phyloP scores from a whole-genome alignment of 768 basidiomycete genomes.

The Trametes cingulata region DNA sequence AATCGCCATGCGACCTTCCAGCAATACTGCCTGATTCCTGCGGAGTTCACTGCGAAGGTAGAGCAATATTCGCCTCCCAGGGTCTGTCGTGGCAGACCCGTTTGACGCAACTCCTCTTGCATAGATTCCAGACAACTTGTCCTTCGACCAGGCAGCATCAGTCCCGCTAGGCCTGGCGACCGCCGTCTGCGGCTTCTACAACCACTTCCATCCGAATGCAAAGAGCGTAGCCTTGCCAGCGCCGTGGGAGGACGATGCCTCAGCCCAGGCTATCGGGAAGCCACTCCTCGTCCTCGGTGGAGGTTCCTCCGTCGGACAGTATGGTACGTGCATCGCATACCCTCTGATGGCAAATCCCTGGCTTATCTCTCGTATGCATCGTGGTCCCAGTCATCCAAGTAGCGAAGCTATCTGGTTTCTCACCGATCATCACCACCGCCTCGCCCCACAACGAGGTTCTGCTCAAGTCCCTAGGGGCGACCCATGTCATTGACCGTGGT shows the following conservation, averaged over 20 bases:
- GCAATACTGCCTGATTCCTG: slow-evolving; percentile 25
- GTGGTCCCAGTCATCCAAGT: too few species aligned
- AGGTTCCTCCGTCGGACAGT: slow-evolving; percentile 30
- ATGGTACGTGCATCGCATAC: slow-evolving; percentile 19
- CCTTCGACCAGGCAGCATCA: slow-evolving; percentile 34
- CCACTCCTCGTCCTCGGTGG: slow-evolving; percentile 30
- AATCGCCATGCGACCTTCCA: slow-evolving; percentile 20
- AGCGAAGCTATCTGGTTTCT: slow-evolving; percentile 26
- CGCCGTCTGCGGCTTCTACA: slow-evolving; percentile 34
- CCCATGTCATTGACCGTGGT: slow-evolving; percentile 31
- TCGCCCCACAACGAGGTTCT: slow-evolving; percentile 25
- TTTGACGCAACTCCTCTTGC: too few species aligned
- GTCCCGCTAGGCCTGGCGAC: slow-evolving; percentile 35
- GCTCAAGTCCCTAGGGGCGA: slow-evolving; percentile 26
- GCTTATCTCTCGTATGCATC: slow-evolving; percentile 11
- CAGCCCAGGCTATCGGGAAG: slow-evolving; percentile 20
- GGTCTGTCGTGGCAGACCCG: too few species aligned
- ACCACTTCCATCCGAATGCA: background rate
- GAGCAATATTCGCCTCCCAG: too few species aligned
- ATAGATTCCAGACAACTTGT: slow-evolving; percentile 32
- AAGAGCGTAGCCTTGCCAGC: slow-evolving; percentile 20
- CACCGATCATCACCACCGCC: slow-evolving; percentile 33
- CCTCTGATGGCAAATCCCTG: slow-evolving; percentile 14
- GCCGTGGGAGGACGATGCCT: slow-evolving; percentile 25
- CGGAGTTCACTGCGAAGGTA: slow-evolving; percentile 26